A percentile compares a stretch with the other conserved stretches of the same genome.
Conservation (phyloP, 2,329 filamentous ascomycete species). For the Penicillium oxalicum region DNA sequence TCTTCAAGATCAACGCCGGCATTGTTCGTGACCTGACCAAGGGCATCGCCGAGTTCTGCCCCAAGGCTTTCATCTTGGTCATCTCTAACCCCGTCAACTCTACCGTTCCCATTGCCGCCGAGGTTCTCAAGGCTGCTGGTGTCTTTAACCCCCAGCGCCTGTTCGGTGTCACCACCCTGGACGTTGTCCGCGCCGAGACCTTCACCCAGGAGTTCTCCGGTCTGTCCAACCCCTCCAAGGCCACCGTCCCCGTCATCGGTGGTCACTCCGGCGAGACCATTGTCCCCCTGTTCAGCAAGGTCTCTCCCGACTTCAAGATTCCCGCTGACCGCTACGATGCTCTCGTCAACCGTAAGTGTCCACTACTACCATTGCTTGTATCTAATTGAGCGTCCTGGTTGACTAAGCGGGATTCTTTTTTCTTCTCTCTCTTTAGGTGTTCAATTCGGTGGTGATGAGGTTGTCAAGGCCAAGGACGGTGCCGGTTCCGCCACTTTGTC, state of each 20-base stretch:
- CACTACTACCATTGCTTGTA: neutral
- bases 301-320: constrained; percentile 71
- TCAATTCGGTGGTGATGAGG: constrained; percentile 96
- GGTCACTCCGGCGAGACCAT: constrained; percentile 98
- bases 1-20: constrained; percentile 99
- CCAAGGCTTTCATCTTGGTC: constrained; percentile 90
- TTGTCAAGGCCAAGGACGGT: constrained; percentile 91
- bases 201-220: constrained; percentile 84
- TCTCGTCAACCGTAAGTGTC: constrained; percentile 68
- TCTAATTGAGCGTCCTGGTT: neutral
- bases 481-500: constrained; percentile 85
- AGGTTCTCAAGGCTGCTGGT: constrained; percentile 87
- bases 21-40: constrained; percentile 94
- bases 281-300: constrained; percentile 92
- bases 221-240: constrained; percentile 73
- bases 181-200: constrained; percentile 96
- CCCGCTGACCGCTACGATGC: constrained; percentile 85
- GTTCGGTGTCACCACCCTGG: constrained; percentile 97
- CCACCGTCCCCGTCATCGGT: constrained; percentile 86
- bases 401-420: neutral
- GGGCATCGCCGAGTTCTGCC: constrained; percentile 77
- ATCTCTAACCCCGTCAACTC: constrained; percentile 99
- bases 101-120: constrained; percentile 93
- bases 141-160: constrained; percentile 94
- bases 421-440: constrained; percentile 48